A percentile compares a stretch with the other conserved stretches of the same genome.
phyloP scores from a whole-genome alignment of 2,329 filamentous ascomycete genomes.

The Davidsoniella virescens region DNA sequence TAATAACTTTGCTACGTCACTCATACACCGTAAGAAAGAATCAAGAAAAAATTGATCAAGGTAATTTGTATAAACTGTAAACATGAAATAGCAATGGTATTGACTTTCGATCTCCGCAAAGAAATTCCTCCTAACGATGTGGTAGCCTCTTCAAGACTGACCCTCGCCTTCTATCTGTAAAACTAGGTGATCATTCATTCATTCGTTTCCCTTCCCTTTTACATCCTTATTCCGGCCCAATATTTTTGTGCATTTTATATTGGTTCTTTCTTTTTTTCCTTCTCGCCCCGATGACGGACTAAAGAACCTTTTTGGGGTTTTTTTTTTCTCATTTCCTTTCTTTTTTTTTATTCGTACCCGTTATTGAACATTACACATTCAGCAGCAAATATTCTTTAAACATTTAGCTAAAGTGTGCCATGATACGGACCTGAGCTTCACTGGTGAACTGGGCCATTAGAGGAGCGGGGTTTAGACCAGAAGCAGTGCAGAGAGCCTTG shows the following conservation, averaged over 20 bases:
- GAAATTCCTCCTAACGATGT: neutral
- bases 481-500: conserved; percentile 58
- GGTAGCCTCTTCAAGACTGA: neutral
- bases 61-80: neutral
- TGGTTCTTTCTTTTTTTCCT: conserved; percentile 1
- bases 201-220: conserved; percentile 11
- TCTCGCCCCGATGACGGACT: neutral
- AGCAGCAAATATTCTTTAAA: neutral
- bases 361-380: neutral
- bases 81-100: conserved; percentile 7
- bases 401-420: conserved; percentile 55
- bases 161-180: conserved; percentile 7
- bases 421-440: conserved; percentile 66
- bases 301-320: neutral
- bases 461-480: conserved; percentile 59
- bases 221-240: neutral
- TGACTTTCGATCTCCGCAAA: conserved; percentile 6
- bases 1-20: too few species aligned
- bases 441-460: conserved; percentile 59
- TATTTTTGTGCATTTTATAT: conserved; percentile 9
- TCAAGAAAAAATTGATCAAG: neutral
- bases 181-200: conserved; percentile 10
- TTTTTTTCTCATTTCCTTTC: neutral
- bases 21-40: too few species aligned
- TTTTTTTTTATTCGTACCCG: neutral